Conservation (phyloP, 2,329 filamentous ascomycete genomes). For the Exophiala calicioides region DNA sequence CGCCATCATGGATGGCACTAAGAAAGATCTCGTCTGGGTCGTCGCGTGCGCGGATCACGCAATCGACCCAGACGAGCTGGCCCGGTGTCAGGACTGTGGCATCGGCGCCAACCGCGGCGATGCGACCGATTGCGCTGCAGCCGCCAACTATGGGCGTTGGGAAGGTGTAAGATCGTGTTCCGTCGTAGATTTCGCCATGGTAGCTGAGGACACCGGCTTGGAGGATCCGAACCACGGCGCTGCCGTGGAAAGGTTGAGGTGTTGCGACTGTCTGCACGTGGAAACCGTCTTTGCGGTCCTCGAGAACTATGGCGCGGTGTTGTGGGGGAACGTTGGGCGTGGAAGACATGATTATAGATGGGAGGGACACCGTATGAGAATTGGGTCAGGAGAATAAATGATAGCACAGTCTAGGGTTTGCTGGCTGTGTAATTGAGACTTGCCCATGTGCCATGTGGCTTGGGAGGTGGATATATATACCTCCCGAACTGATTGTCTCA, state of each 20-base stretch:
- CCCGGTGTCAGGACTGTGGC: slow-evolving; percentile 39
- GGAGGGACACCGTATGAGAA: not conserved
- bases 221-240: slow-evolving; percentile 44
- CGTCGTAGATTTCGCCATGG: slow-evolving; percentile 42
- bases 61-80: slow-evolving; percentile 44
- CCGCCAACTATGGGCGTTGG: slow-evolving; percentile 42
- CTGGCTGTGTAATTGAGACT: too few species aligned
- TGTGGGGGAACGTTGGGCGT: slow-evolving; percentile 8
- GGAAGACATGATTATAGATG: slow-evolving; percentile 3
- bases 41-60: slow-evolving; percentile 41
- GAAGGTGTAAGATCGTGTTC: slow-evolving; percentile 36
- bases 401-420: too few species aligned
- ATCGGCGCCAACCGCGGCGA: slow-evolving; percentile 42
- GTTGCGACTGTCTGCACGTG: slow-evolving; percentile 37
- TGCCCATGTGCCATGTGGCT: too few species aligned
- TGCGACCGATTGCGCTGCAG: slow-evolving; percentile 39
- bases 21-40: slow-evolving; percentile 36
- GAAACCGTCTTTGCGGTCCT: slow-evolving; percentile 26
- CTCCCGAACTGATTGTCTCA: too few species aligned
- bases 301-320: slow-evolving; percentile 35
- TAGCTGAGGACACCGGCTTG: slow-evolving; percentile 45
- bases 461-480: too few species aligned
- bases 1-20: slow-evolving; percentile 36
- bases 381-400: too few species aligned
- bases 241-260: slow-evolving; percentile 39